These are phyloP conservation scores for Paspalum notatum DNA, from an alignment of 176 grass and related monocot species.

Conservation along the genomic window DNA sequence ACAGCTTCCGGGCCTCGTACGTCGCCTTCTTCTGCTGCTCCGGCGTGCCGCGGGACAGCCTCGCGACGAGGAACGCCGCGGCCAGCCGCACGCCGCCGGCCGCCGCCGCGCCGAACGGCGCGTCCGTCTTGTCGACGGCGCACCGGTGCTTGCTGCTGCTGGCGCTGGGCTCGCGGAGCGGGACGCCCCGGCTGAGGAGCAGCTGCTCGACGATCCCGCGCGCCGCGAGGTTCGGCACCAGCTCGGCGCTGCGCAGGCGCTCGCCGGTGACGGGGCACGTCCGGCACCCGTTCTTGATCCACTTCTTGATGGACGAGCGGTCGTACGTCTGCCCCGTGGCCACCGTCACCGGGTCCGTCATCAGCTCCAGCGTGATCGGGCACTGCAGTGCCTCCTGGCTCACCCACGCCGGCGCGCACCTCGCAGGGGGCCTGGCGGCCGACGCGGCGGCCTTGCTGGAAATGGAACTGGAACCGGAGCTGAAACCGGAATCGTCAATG, in stretches of 20 bases:
- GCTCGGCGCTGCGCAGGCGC: slow-evolving; percentile 50
- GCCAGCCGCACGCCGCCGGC: slow-evolving; percentile 47
- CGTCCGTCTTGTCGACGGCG: slow-evolving; percentile 49
- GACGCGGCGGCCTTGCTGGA: not conserved
- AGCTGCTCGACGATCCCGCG: slow-evolving; percentile 60
- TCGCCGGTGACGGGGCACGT: slow-evolving; percentile 86
- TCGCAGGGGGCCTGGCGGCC: not conserved
- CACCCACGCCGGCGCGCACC: slow-evolving; percentile 26
- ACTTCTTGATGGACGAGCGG: slow-evolving; percentile 70
- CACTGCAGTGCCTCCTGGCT: slow-evolving; percentile 62
- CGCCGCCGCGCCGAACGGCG: slow-evolving; percentile 42
- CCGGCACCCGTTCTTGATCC: slow-evolving; percentile 58
- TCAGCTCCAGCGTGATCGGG: slow-evolving; percentile 85
- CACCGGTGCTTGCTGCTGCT: slow-evolving; percentile 50
- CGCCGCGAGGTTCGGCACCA: slow-evolving; percentile 66
- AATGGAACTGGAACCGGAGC: rapidly evolving
- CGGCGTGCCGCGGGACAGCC: slow-evolving; percentile 38
- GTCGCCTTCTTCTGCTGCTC: slow-evolving; percentile 63
- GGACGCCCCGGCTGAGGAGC: slow-evolving; percentile 30
- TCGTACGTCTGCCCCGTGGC: slow-evolving; percentile 91
- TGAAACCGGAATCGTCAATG: not conserved
- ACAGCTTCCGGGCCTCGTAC: slow-evolving; percentile 68
- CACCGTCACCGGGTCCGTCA: slow-evolving; percentile 83
- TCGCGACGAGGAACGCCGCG: slow-evolving; percentile 51
- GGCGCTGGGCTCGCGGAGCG: slow-evolving; percentile 25